These are phyloP conservation scores for Starmera quercuum DNA, from an alignment of 805 yeast genomes.

Conservation along the genomic window DNA sequence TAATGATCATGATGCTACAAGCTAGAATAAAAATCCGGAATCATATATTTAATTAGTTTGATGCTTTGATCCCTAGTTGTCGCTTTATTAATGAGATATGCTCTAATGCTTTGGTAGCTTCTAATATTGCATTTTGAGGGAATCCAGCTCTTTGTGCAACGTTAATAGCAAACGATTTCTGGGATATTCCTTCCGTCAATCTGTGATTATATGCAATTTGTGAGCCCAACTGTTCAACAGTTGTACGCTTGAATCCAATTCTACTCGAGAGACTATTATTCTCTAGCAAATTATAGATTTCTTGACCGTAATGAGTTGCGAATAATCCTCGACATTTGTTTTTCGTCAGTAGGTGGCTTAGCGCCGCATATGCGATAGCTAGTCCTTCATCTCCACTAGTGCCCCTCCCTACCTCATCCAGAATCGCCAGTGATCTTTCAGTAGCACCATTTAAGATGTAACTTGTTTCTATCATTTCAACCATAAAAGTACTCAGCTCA, in stretches of 20 bases:
- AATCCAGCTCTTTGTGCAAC: constrained; percentile 93
- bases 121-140: constrained; percentile 75
- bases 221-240: constrained; percentile 23
- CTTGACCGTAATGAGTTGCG: constrained; percentile 93
- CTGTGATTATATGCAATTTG: constrained; percentile 78
- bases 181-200: constrained; percentile 87
- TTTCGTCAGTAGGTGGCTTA: constrained; percentile 68
- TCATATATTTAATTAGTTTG: constrained; percentile 37
- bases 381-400: constrained; percentile 87
- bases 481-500: constrained; percentile 93
- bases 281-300: constrained; percentile 68
- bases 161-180: constrained; percentile 93
- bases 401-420: constrained; percentile 90
- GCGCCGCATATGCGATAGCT: constrained; percentile 94
- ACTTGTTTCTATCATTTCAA: constrained; percentile 93
- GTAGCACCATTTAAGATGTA: constrained; percentile 78
- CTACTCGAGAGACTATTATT: constrained; percentile 54
- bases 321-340: constrained; percentile 75
- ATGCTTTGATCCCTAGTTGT: constrained; percentile 1
- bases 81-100: constrained; percentile 36
- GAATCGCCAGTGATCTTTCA: constrained; percentile 70
- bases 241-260: constrained; percentile 69
- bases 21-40: constrained; percentile 39
- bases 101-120: constrained; percentile 84
- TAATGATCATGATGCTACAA: constrained; percentile 30